These are phyloP conservation scores for Lotmaria passim DNA, from an alignment of 208 protist species.

Conservation along the genomic window DNA sequence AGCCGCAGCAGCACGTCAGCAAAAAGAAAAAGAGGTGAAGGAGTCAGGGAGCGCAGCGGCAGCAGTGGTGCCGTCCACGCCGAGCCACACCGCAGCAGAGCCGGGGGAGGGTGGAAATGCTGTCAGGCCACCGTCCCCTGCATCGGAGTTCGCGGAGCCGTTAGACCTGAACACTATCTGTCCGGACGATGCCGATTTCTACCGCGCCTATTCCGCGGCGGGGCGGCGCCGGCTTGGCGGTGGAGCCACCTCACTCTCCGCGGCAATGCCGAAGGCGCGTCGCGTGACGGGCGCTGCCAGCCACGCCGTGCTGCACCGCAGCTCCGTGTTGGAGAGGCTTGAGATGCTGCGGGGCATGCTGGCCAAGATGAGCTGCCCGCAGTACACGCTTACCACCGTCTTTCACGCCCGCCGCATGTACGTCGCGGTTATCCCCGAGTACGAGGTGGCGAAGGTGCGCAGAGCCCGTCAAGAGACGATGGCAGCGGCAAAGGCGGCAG, in stretches of 20 bases:
- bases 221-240: conserved; percentile 26
- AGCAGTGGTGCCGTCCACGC: background rate
- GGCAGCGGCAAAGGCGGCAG: background rate
- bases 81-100: background rate
- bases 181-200: conserved; percentile 75
- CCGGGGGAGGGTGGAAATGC: background rate
- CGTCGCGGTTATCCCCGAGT: conserved; percentile 82
- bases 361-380: conserved; percentile 77
- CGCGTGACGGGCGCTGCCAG: conserved; percentile 1
- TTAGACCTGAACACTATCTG: conserved; percentile 30
- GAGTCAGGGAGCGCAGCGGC: background rate
- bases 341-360: conserved; percentile 62
- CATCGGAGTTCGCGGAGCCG: conserved; percentile 17
- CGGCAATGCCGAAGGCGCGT: background rate
- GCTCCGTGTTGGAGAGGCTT: conserved; percentile 45
- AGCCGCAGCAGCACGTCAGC: too few species aligned
- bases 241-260: conserved; percentile 9
- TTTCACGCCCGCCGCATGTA: conserved; percentile 67
- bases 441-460: conserved; percentile 69
- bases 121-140: background rate
- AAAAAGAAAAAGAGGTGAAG: too few species aligned
- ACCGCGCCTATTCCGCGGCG: conserved; percentile 70
- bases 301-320: conserved; percentile 17
- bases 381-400: conserved; percentile 84
- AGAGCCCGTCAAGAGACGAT: conserved; percentile 14